These are phyloP conservation scores for Rhodotorula sp. DNA, from an alignment of 1,284 basidiomycete genomes.

Conservation along the genomic window DNA sequence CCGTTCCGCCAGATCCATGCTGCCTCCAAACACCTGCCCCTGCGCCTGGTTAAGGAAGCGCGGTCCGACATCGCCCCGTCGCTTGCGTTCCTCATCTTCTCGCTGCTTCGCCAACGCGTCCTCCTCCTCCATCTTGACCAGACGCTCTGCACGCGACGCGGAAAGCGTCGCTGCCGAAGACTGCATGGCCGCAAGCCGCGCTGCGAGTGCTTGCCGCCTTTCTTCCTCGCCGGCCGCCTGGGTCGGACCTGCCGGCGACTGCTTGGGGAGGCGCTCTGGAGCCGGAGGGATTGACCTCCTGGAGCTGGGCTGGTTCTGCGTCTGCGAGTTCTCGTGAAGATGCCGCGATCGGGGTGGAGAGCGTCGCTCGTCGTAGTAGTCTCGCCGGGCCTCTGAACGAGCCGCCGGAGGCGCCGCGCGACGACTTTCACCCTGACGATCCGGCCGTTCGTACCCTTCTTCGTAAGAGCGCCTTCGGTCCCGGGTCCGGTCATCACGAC, in stretches of 20 bases:
- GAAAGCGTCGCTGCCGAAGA: constrained; percentile 27
- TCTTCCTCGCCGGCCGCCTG: constrained; percentile 12
- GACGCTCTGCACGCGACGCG: constrained; percentile 19
- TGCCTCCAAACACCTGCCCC: constrained; percentile 33
- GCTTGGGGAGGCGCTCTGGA: background rate
- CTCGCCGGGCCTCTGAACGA: background rate
- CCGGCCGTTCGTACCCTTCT: too few species aligned
- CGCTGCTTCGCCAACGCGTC: constrained; percentile 24
- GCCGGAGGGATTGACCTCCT: background rate
- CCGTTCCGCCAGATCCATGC: constrained; percentile 33
- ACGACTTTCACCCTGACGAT: too few species aligned
- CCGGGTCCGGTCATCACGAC: background rate
- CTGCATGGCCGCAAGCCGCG: constrained; percentile 40
- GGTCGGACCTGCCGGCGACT: background rate
- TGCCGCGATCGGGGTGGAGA: background rate
- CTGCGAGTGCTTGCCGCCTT: constrained; percentile 20
- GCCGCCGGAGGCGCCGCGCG: background rate
- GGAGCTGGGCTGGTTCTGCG: too few species aligned
- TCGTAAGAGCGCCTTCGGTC: background rate
- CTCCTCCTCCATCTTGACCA: constrained; percentile 17
- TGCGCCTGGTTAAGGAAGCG: constrained; percentile 34
- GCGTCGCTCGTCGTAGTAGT: background rate
- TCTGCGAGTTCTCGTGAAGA: too few species aligned
- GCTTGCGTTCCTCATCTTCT: constrained; percentile 15
- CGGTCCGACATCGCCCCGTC: constrained; percentile 29